Conservation (phyloP, 306 rosid genomes). For the Pterocarpus macrocarpus region DNA sequence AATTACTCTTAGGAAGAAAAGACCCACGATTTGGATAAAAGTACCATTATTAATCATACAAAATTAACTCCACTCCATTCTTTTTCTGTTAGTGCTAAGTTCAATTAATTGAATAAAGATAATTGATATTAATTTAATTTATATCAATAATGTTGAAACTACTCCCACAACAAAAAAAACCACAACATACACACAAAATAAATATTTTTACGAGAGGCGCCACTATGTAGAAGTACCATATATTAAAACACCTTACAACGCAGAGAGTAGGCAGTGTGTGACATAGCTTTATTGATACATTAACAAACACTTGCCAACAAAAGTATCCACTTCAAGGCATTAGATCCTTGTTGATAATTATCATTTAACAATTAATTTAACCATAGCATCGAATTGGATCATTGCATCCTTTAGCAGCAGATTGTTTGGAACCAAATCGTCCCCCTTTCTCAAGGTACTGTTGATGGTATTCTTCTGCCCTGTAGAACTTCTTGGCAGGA, state of each 20-base stretch:
- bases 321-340: not conserved
- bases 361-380: conserved; percentile 37
- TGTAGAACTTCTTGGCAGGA: conserved; percentile 91
- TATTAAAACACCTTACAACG: not conserved
- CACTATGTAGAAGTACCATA: not conserved
- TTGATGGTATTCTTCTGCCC: conserved; percentile 93
- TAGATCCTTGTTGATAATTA: not conserved
- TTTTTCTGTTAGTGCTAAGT: no score
- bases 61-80: not conserved
- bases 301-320: conserved; percentile 32
- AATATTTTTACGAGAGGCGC: not conserved
- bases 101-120: no score
- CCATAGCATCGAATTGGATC: conserved; percentile 97
- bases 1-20: no score
- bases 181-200: not conserved
- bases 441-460: conserved; percentile 98
- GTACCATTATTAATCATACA: no score
- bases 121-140: not conserved
- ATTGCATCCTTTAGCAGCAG: conserved; percentile 82
- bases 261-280: not conserved
- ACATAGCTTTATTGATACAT: conserved; percentile 31
- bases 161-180: not conserved
- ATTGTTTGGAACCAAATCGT: conserved; percentile 81
- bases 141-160: not conserved
- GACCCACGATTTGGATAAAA: no score